These are phyloP conservation scores for Huntiella omanensis DNA, from an alignment of 2,329 filamentous ascomycete species.

Conservation along the genomic window DNA sequence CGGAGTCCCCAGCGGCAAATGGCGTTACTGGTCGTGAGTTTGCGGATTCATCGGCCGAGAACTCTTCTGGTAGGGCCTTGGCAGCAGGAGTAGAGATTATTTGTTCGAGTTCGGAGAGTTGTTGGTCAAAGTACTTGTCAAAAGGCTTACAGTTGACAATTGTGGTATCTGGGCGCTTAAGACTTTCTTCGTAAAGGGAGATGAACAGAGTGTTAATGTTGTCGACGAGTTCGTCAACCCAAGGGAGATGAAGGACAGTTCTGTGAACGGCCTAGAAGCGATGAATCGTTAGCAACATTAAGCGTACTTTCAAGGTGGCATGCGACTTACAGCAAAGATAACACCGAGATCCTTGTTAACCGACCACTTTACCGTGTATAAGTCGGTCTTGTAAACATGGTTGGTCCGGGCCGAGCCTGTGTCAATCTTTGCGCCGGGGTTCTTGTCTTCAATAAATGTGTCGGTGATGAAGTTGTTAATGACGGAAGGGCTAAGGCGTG, in stretches of 20 bases:
- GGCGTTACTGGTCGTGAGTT: conserved; percentile 68
- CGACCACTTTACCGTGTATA: conserved; percentile 90
- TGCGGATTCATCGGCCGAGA: conserved; percentile 16
- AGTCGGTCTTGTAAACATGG: conserved; percentile 69
- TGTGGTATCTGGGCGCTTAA: conserved; percentile 63
- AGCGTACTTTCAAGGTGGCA: no score
- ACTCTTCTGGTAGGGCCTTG: conserved; percentile 12
- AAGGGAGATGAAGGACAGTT: conserved; percentile 81
- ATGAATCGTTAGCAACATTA: no score
- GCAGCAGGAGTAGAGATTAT: conserved; percentile 21
- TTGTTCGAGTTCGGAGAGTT: conserved; percentile 63
- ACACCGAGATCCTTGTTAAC: conserved; percentile 79
- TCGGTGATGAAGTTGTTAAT: conserved; percentile 92
- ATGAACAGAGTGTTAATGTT: conserved; percentile 87
- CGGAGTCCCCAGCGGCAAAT: conserved; percentile 18
- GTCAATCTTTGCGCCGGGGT: conserved; percentile 39
- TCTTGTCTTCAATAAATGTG: conserved; percentile 92
- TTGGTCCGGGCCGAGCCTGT: conserved; percentile 41
- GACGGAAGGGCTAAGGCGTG: conserved; percentile 58
- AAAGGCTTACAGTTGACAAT: conserved; percentile 63
- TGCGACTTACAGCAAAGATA: conserved; percentile 62
- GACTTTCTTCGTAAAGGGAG: conserved; percentile 71
- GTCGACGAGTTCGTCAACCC: conserved; percentile 92
- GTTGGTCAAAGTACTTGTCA: conserved; percentile 85
- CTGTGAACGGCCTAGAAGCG: conserved; percentile 70